These are phyloP conservation scores for Maudiozyma serrabonitensis DNA, from an alignment of 805 yeast genomes.

Conservation along the genomic window DNA sequence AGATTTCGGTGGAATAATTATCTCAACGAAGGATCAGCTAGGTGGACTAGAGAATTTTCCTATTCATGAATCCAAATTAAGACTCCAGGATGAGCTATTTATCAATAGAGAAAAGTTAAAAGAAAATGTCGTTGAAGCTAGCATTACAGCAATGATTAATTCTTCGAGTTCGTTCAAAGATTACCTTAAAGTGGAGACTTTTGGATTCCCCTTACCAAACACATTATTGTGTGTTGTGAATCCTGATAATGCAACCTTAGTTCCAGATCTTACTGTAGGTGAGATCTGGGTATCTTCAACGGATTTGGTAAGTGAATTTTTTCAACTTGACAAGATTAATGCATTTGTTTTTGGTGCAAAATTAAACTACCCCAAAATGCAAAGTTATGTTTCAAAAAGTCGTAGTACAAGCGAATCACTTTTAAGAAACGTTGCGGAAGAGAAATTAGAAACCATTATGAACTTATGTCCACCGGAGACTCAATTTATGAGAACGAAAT, in stretches of 20 bases:
- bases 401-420: conserved; percentile 1
- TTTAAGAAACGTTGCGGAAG: conserved; percentile 7
- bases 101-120: conserved; percentile 29
- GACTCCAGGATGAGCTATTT: conserved; percentile 27
- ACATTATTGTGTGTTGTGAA: conserved; percentile 89
- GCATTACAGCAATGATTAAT: conserved; percentile 24
- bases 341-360: conserved; percentile 30
- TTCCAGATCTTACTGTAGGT: conserved; percentile 73
- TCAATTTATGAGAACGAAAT: conserved; percentile 72
- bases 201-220: conserved; percentile 92
- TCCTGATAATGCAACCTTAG: conserved; percentile 76
- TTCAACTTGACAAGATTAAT: conserved; percentile 28
- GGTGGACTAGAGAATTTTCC: conserved; percentile 27
- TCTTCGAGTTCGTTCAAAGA: conserved; percentile 32
- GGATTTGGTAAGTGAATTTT: conserved; percentile 54
- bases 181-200: conserved; percentile 70
- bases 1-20: conserved; percentile 94
- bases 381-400: conserved; percentile 7
- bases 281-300: conserved; percentile 98
- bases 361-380: conserved; percentile 25
- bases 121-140: conserved; percentile 26
- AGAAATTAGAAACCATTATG: conserved; percentile 21
- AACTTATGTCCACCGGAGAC: conserved; percentile 21
- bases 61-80: conserved; percentile 21
- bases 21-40: conserved; percentile 86